These are phyloP conservation scores for Rhizopogon vulgaris DNA, from an alignment of 768 basidiomycete genomes.

Conservation along the genomic window DNA sequence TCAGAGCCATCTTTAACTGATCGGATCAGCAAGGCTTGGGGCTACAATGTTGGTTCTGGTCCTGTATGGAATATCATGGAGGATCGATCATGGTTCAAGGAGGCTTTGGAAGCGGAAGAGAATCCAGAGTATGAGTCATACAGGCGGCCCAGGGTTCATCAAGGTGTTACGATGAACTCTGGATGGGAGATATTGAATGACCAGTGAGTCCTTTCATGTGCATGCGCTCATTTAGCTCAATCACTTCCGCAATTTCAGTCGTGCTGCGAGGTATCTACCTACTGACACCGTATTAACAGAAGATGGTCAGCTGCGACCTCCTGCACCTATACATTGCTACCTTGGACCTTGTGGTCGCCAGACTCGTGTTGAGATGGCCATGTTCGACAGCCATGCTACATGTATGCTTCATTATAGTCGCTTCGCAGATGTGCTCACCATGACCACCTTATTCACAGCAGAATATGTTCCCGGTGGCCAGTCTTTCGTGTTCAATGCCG, in stretches of 20 bases:
- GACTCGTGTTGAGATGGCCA: slow-evolving; percentile 38
- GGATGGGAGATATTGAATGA: slow-evolving; percentile 41
- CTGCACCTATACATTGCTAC: slow-evolving; percentile 52
- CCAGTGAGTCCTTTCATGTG: slow-evolving; percentile 36
- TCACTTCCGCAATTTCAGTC: slow-evolving; percentile 29
- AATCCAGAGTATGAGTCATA: slow-evolving; percentile 37
- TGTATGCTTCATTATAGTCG: slow-evolving; percentile 36
- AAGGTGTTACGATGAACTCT: slow-evolving; percentile 33
- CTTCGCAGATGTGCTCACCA: background rate
- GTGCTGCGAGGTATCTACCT: slow-evolving; percentile 55
- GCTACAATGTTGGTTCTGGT: slow-evolving; percentile 67
- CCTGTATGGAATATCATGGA: slow-evolving; percentile 77
- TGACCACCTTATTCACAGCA: slow-evolving; percentile 35
- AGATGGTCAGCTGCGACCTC: slow-evolving; percentile 43
- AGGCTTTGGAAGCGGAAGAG: slow-evolving; percentile 31
- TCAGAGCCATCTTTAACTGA: slow-evolving; percentile 40
- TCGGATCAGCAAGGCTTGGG: slow-evolving; percentile 63
- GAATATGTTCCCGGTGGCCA: slow-evolving; percentile 51
- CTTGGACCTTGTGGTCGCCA: slow-evolving; percentile 63
- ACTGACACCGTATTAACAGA: slow-evolving; percentile 43
- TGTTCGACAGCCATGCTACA: slow-evolving; percentile 53
- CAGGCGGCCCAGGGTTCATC: slow-evolving; percentile 57
- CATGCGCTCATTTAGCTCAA: slow-evolving; percentile 1
- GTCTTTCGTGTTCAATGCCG: slow-evolving; percentile 76
- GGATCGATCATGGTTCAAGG: slow-evolving; percentile 76